Evolutionary conservation across 805 yeast genomes (phyloP).

Genomic region (Schwanniomyces polymorphus): DNA sequence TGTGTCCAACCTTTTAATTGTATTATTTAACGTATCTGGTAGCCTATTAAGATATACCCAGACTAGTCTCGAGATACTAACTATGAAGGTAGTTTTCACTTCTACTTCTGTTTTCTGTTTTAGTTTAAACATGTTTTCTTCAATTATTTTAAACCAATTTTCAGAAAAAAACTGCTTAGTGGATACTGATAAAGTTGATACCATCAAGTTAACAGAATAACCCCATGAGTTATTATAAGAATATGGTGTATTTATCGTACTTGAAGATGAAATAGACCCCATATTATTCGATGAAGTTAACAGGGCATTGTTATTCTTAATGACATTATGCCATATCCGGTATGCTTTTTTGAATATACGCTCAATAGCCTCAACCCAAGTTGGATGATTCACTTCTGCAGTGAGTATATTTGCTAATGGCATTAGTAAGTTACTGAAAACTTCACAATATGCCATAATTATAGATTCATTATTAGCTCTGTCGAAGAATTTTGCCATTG

Average conservation of each 20-base stretch:
- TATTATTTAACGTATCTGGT: constrained; percentile 85
- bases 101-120: constrained; percentile 59
- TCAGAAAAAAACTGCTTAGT: constrained; percentile 71
- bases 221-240: constrained; percentile 53
- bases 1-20: constrained; percentile 72
- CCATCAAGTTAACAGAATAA: constrained; percentile 62
- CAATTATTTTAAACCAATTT: constrained; percentile 72
- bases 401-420: constrained; percentile 85
- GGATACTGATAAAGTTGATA: constrained; percentile 77
- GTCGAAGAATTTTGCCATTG: constrained; percentile 80
- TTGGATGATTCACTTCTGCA: constrained; percentile 95
- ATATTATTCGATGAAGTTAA: neutral
- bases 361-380: constrained; percentile 83
- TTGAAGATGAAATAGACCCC: neutral
- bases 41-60: constrained; percentile 91
- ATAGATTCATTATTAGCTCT: constrained; percentile 65
- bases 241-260: neutral
- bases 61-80: constrained; percentile 67
- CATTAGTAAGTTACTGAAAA: constrained; percentile 67
- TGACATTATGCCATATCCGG: constrained; percentile 44
- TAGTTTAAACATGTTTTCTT: constrained; percentile 56
- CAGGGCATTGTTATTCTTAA: constrained; percentile 3
- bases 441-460: constrained; percentile 81
- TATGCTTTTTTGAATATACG: constrained; percentile 55
- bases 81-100: constrained; percentile 55